These are phyloP conservation scores for Pseudogymnoascus pannorum DNA, from an alignment of 2,329 filamentous ascomycete genomes.

Conservation along the genomic window DNA sequence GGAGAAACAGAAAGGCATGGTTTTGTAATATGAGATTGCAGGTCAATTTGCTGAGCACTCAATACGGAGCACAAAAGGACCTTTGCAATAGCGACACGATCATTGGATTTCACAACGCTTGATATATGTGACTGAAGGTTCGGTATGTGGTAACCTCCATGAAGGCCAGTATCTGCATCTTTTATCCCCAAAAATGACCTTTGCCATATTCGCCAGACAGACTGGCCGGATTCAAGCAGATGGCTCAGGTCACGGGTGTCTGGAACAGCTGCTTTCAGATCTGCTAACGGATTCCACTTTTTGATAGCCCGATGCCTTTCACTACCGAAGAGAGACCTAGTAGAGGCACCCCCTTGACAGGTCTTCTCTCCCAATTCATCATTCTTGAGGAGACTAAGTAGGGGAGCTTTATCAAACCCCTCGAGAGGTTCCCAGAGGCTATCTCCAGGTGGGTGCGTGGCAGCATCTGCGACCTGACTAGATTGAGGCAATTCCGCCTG, in stretches of 20 bases:
- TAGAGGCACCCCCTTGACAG: neutral
- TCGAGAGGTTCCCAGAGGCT: neutral
- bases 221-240: constrained; percentile 21
- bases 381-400: neutral
- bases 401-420: neutral
- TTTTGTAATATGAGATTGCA: constrained; percentile 31
- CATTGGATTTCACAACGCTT: constrained; percentile 26
- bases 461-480: neutral
- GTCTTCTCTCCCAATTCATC: neutral
- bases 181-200: constrained; percentile 13
- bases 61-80: constrained; percentile 38
- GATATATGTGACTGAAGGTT: constrained; percentile 32
- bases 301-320: neutral
- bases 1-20: constrained; percentile 33
- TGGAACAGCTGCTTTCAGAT: constrained; percentile 14
- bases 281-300: neutral
- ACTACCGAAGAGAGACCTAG: neutral
- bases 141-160: constrained; percentile 14
- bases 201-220: constrained; percentile 24
- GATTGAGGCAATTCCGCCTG: neutral
- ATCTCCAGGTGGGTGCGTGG: neutral
- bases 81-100: constrained; percentile 34
- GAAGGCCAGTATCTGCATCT: neutral
- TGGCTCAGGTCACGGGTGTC: constrained; percentile 13
- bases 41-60: constrained; percentile 35